phyloP scores from a whole-genome alignment of 2,329 filamentous ascomycete genomes.

The Tolypocladium capitatum region DNA sequence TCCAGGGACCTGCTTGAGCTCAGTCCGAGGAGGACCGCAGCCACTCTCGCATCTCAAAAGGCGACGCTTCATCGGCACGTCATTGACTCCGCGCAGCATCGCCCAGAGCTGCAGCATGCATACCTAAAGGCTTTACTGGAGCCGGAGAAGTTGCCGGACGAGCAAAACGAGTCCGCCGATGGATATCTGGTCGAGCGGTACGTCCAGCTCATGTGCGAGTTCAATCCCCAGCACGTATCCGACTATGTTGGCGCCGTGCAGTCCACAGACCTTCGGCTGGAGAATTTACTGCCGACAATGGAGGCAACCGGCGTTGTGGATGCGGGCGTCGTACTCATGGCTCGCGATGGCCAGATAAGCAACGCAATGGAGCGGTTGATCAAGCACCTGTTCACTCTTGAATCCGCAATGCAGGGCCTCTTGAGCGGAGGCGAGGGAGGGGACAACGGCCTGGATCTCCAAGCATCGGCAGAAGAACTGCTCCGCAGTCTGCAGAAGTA shows the following conservation, averaged over 20 bases:
- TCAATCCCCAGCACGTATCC: conserved; percentile 68
- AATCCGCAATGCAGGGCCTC: conserved; percentile 64
- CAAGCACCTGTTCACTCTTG: conserved; percentile 66
- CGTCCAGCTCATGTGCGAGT: conserved; percentile 81
- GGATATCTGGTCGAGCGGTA: conserved; percentile 67
- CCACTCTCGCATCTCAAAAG: conserved; percentile 47
- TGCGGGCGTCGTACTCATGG: conserved; percentile 82
- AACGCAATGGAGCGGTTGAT: conserved; percentile 76
- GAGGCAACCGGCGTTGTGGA: conserved; percentile 85
- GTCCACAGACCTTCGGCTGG: conserved; percentile 64
- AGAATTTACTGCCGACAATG: conserved; percentile 71
- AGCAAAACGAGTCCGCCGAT: conserved; percentile 24
- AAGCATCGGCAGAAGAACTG: conserved; percentile 58
- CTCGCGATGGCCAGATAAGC: conserved; percentile 69
- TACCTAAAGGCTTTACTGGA: conserved; percentile 71
- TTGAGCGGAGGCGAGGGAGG: conserved; percentile 47
- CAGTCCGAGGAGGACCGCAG: conserved; percentile 51
- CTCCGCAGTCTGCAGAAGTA: conserved; percentile 77
- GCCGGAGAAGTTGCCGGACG: conserved; percentile 24
- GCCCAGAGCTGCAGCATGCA: conserved; percentile 54
- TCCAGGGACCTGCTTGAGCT: conserved; percentile 54
- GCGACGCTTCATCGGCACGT: conserved; percentile 54
- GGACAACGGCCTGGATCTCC: conserved; percentile 34
- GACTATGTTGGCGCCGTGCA: conserved; percentile 70
- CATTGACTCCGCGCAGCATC: conserved; percentile 46